A percentile compares a stretch with the other conserved stretches of the same genome.
phyloP scores from a whole-genome alignment of 164 flowering plant genomes.

The Piper betle region DNA sequence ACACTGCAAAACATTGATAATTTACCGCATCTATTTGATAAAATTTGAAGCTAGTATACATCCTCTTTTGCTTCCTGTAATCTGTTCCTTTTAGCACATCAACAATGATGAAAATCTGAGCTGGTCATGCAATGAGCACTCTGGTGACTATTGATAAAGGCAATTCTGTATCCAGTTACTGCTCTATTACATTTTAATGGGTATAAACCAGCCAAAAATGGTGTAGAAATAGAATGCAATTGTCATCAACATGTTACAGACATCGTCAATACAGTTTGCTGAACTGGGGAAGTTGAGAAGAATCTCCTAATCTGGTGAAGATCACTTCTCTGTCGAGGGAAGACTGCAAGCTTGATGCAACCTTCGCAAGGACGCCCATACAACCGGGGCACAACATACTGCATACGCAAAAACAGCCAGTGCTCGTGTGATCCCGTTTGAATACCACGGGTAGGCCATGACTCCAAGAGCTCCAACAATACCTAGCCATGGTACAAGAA shows the following conservation, averaged over 20 bases:
- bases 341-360: conserved; percentile 44
- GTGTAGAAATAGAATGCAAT: not conserved
- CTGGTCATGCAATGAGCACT: not conserved
- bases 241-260: not conserved
- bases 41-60: too few relatives aligned
- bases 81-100: not conserved
- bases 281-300: conserved; percentile 33
- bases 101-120: not conserved
- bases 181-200: not conserved
- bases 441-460: conserved; percentile 89
- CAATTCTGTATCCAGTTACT: not conserved
- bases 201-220: not conserved
- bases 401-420: conserved; percentile 64
- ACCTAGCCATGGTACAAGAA: conserved; percentile 50
- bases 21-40: too few relatives aligned
- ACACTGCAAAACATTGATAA: too few relatives aligned
- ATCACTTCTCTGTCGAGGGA: conserved; percentile 58
- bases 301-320: conserved; percentile 48
- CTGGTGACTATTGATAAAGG: not conserved
- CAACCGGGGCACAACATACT: conserved; percentile 54
- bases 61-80: not conserved
- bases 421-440: conserved; percentile 63
- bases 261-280: conserved; percentile 48
- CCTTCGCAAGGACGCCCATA: conserved; percentile 38
- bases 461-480: conserved; percentile 55